These are phyloP conservation scores for Marasmius oreades DNA, from an alignment of 1,284 basidiomycete species.

Conservation along the genomic window DNA sequence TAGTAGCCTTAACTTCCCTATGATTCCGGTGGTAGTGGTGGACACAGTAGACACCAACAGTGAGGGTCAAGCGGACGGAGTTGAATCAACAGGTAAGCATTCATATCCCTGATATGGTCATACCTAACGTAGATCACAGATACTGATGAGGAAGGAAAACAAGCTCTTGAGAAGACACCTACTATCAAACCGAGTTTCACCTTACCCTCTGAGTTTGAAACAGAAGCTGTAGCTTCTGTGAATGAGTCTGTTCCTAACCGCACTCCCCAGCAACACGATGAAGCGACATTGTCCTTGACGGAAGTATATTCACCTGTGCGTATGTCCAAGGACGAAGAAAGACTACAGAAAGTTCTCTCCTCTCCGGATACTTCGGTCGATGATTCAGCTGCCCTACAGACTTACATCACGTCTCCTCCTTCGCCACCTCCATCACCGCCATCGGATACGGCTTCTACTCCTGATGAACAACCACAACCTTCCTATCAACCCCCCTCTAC, in stretches of 20 bases:
- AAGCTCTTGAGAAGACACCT: conserved; percentile 34
- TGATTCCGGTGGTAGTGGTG: not conserved
- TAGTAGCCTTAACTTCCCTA: not conserved
- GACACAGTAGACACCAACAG: not conserved
- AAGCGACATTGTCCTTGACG: conserved; percentile 12
- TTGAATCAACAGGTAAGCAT: conserved; percentile 4
- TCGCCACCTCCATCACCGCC: conserved; percentile 30
- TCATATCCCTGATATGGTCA: not conserved
- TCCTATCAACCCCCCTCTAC: conserved; percentile 34
- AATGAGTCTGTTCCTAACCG: not conserved
- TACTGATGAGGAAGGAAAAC: conserved; percentile 28
- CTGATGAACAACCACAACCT: conserved; percentile 18
- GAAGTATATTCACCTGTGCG: conserved; percentile 19
- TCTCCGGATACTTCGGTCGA: conserved; percentile 16
- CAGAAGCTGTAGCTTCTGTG: not conserved
- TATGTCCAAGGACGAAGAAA: conserved; percentile 15
- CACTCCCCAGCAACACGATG: not conserved
- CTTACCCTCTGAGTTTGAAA: conserved; percentile 12
- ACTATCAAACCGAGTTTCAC: conserved; percentile 31
- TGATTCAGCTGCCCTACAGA: conserved; percentile 17
- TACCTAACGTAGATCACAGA: conserved; percentile 14
- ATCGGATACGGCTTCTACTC: conserved; percentile 17
- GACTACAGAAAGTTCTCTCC: conserved; percentile 19
- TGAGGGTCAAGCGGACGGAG: not conserved
- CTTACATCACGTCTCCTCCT: conserved; percentile 17